Percentiles rank a stretch among this genome's conserved stretches.
Conservation (phyloP, 495 filamentous ascomycete genomes). For the Neurospora sp. region DNA sequence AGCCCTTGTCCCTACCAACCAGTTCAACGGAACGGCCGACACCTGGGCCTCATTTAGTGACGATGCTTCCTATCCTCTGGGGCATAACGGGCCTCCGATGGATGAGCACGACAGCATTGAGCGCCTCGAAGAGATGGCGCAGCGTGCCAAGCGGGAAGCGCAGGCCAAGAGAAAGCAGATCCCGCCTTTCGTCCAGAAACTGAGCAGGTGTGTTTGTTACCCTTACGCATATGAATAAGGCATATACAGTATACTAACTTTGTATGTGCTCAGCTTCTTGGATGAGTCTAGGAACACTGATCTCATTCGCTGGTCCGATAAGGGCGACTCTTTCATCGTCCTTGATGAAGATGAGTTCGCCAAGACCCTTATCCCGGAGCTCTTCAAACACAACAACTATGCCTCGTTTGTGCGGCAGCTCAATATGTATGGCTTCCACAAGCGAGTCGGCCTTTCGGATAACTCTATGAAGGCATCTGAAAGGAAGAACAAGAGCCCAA, state of each 20-base stretch:
- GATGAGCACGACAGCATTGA: constrained; percentile 63
- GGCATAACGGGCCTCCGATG: constrained; percentile 23
- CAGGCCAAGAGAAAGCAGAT: constrained; percentile 86
- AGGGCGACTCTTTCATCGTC: constrained; percentile 93
- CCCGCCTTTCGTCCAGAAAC: constrained; percentile 94
- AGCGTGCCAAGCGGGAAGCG: constrained; percentile 70
- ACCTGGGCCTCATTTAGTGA: constrained; percentile 42
- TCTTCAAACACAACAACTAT: constrained; percentile 99
- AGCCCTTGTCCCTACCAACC: constrained; percentile 43
- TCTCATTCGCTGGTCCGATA: constrained; percentile 93
- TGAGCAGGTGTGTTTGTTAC: constrained; percentile 66
- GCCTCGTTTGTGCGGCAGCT: constrained; percentile 96
- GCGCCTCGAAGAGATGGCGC: constrained; percentile 63
- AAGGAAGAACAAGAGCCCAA: constrained; percentile 91
- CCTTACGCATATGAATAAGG: neutral
- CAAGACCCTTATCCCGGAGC: constrained; percentile 88
- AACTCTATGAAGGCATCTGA: constrained; percentile 97
- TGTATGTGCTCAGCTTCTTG: constrained; percentile 57
- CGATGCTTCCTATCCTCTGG: constrained; percentile 28
- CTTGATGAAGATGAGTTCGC: constrained; percentile 98
- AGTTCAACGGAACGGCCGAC: constrained; percentile 36
- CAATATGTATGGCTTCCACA: constrained; percentile 99
- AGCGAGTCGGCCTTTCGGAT: constrained; percentile 92
- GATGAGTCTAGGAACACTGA: constrained; percentile 87
- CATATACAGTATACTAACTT: neutral